Evolutionary conservation across 2,329 filamentous ascomycete species (phyloP), one percentile per base, ranked within the genome.

Genomic region (Hymenoscyphus scutula): DNA sequence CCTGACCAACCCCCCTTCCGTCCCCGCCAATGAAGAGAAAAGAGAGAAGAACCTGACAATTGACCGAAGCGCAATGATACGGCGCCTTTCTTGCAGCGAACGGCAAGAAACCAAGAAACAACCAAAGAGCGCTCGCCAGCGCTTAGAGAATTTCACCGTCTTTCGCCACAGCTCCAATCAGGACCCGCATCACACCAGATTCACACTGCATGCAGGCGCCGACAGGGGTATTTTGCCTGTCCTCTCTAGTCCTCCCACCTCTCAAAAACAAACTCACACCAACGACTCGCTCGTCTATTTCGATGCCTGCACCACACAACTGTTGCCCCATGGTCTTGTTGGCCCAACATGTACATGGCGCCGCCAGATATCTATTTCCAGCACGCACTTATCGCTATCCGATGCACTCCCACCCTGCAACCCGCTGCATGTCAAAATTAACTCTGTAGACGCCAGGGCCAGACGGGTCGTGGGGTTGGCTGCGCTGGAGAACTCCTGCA

Each of bases 161-260:
- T 27, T 25, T 58, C 34, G 51, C 19, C 23, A n/a, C 59, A 29
- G 19, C 51, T 15, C 65, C 65, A 65, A 67, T 61, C 62, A 63
- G 8, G 10, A 13, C 15, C 32, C 38, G 30, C 37, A 70, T 70
- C 69, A 70, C 69, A 62, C 59, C 34, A 48, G 45, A 48, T 48
- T 54, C 53, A 54, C 53, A 54, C 27, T 68, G 64, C 65, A 65
- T 67, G 58, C 56, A 64, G 60, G 60, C 68, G 67, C 68, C 60
- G 59, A 59, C 63, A 38, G 57, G 65, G 60, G 56, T 64, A 38
- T 29, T 59, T 25, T 37, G 48, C 48, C 58, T 23, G 29, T 59
- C n/a, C 56, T 27, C 25, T 41, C 48, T 48, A 15, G 29, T 59
- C n/a, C 56, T 27, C 25, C 56, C 56, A 48, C 37, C 32, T 8